These are phyloP conservation scores for Basidiobolus meristosporus DNA, from an alignment of 371 early-diverging fungal genomes.

Conservation along the genomic window DNA sequence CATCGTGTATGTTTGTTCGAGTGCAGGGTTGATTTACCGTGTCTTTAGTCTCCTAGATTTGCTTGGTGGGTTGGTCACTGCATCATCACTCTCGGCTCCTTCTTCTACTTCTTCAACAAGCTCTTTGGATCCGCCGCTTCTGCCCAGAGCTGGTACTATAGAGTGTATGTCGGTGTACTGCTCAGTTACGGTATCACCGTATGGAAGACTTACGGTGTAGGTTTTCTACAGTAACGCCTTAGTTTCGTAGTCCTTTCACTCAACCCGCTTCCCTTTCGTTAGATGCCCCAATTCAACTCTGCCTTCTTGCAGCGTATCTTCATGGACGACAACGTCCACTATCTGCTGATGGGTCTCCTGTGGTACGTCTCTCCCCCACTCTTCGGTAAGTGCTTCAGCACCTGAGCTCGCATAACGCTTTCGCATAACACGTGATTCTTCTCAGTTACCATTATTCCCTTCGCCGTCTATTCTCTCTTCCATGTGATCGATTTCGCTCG, in stretches of 20 bases:
- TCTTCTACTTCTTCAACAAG: conserved; percentile 1
- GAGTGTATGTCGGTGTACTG: conserved; percentile 1
- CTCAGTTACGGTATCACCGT: conserved; percentile 3
- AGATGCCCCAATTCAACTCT: not conserved
- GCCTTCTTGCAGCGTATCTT: too few species aligned
- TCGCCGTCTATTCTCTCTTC: conserved; percentile 3
- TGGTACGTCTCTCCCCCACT: not conserved
- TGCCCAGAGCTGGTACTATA: conserved; percentile 1
- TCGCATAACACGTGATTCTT: not conserved
- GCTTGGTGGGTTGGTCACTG: conserved; percentile 4
- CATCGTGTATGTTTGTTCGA: too few species aligned
- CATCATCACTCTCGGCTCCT: not conserved
- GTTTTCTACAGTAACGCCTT: not conserved
- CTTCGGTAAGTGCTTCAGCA: not conserved
- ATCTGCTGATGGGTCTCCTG: not conserved
- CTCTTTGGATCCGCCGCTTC: not conserved
- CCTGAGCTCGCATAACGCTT: not conserved
- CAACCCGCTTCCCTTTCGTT: too few species aligned
- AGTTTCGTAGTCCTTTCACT: not conserved
- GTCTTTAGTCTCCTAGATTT: conserved; percentile 1
- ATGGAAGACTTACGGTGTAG: conserved; percentile 3
- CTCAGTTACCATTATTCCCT: conserved; percentile 2
- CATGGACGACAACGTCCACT: not conserved
- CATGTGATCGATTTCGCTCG: conserved; percentile 4
- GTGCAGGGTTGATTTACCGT: too few species aligned